Evolutionary conservation across 768 basidiomycete species (phyloP), one percentile per base, ranked within the genome.

Genomic region (Lentinula aciculospora): DNA sequence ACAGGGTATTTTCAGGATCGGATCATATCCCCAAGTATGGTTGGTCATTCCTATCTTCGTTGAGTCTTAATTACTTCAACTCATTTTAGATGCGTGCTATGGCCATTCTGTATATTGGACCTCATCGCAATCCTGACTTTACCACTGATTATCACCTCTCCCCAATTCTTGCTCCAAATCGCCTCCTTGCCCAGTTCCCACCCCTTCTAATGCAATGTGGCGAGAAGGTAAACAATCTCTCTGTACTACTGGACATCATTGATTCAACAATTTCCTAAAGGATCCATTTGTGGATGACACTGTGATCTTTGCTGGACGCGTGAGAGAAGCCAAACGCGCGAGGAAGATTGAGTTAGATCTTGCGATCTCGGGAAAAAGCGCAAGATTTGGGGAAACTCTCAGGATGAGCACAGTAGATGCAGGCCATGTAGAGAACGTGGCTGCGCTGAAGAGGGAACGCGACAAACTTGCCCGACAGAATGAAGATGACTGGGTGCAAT

Each of bases 41-140:
- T 96, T 68, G 21, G 29, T 53, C 19, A 27, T 44, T n/a, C 34
- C 54, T 45, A 2, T 17, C 31, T 47, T 57, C 42, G 47, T 4
- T 28, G 9, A 36, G 46, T 44, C 49, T 34, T 60, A 23, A 57
- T 60, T 27, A 61, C 4, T 17, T 28, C 13, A 47, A 58, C 23
- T 53, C n/a, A 34, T 57, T 44, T n/a, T 64, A 98, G 96, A 98
- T 98, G 93, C 91, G 97, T 34, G 95, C 96, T 0, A 99, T 99
- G 97, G 96, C 96, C 3, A 95, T 97, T 67, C 74, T 96, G 61
- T 97, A 97, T 73, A 89, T 99, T 59, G 96, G 96, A 1, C 96
- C 97, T 1, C 84, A 91, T 66, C 88, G 86, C 53, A 89, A 93
- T 68, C 97, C 97, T 6, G 94, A 98, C 70, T 95, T 99, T 69